Evolutionary conservation across 768 basidiomycete genomes (phyloP).

Genomic region (Psilocybe cyanescens): DNA sequence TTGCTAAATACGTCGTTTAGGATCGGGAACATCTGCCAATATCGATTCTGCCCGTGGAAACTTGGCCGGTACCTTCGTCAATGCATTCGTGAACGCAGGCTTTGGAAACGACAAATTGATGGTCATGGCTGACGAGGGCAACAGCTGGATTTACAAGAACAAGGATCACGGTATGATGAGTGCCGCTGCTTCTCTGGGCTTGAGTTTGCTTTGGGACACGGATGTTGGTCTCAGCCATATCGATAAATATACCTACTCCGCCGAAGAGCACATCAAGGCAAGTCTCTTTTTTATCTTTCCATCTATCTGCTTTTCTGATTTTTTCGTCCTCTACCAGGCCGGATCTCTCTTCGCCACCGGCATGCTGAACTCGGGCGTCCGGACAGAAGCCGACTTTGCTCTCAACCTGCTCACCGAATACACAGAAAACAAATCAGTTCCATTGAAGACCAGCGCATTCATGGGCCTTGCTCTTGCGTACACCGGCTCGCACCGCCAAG

Average conservation of each 20-base stretch:
- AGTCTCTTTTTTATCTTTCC: not conserved
- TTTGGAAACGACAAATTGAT: constrained; percentile 99
- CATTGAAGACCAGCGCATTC: constrained; percentile 86
- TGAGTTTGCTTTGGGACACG: constrained; percentile 95
- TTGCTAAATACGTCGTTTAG: constrained; percentile 34
- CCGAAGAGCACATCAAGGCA: constrained; percentile 96
- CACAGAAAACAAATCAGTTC: constrained; percentile 82
- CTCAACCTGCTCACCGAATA: constrained; percentile 90
- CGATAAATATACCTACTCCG: constrained; percentile 96
- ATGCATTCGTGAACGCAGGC: constrained; percentile 98
- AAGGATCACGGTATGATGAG: constrained; percentile 99
- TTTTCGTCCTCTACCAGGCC: constrained; percentile 46
- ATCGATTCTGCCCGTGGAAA: constrained; percentile 95
- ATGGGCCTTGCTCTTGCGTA: constrained; percentile 95
- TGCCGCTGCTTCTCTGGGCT: constrained; percentile 91
- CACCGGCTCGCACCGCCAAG: constrained; percentile 90
- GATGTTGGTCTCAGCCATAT: constrained; percentile 93
- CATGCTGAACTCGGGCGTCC: constrained; percentile 85
- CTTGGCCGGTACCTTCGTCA: constrained; percentile 96
- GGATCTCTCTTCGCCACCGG: constrained; percentile 96
- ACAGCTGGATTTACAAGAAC: constrained; percentile 99
- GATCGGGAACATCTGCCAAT: constrained; percentile 68
- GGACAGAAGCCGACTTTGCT: constrained; percentile 92
- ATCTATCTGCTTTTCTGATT: not conserved
- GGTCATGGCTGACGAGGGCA: constrained; percentile 95